Base-by-base conservation (phyloP, 257 asterid species). In the Osmanthus fragrans region DNA sequence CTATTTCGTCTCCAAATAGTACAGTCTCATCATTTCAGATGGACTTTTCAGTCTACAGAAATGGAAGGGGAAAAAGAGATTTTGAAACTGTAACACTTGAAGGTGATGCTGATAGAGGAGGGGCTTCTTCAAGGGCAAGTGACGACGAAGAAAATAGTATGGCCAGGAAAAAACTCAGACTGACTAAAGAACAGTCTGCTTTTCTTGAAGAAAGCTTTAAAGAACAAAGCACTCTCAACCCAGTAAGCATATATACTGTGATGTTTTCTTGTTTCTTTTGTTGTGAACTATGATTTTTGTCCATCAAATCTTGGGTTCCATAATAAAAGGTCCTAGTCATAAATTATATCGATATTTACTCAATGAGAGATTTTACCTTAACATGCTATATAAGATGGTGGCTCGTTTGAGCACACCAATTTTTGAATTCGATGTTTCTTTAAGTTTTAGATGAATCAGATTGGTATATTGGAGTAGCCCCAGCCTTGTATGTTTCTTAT, bases 161-260 rank as follows among this genome's bases (percentile, higher is more conserved):
- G 7, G 88, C 90, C 0, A 86, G 97, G 27, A 94, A 92, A 71
- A 94, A 94, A 70, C 93, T 92, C 0, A 87, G 98, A 76, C 97
- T 94, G 0, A 81, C 86, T 10, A 92, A 89, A 86, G 86, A 94
- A 36, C 98, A 94, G 51, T 92, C 98, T 18, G 93, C 95, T 6
- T 92, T 88, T 84, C 97, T 94, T 21, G 97, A 94, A 86, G 94
- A 94, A 9, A 92, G 98, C 84, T 94, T 94, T 91, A 92, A 90
- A 84, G 93, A 90, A 58, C 97, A 94, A 85, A 85, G 79, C 82
- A 90, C 97, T n/a, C 98, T 94, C 80, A 94, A 92, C 75, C 97
- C 98, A 0, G 98, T 94, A 89, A 82, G 92, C 73, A 64, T 42
- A 42, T 42, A 42, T 42, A 12, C 13, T 9, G 2, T 11, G 45